Conservation (phyloP, 2,329 filamentous ascomycete genomes). For the Penicillium sp. region DNA sequence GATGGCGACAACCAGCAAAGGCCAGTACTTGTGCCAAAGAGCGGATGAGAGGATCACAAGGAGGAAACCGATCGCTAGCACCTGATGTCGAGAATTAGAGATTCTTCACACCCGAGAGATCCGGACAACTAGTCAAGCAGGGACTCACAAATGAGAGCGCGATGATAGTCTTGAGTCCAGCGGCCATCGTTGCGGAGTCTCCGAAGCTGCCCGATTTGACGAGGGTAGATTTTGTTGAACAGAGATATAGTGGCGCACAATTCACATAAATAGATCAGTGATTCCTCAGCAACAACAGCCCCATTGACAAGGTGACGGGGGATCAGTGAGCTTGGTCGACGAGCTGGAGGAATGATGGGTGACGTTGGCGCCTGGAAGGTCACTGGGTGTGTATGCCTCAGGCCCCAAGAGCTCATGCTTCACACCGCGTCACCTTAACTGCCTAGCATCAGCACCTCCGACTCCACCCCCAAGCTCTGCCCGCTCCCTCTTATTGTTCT, state of each 20-base stretch:
- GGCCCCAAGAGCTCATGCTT: conserved; percentile 24
- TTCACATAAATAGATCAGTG: conserved; percentile 3
- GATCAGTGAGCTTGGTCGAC: conserved; percentile 4
- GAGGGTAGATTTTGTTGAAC: conserved; percentile 2
- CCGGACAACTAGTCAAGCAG: background rate
- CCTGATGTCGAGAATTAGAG: conserved; percentile 38
- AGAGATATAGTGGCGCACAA: background rate
- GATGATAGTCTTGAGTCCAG: conserved; percentile 98
- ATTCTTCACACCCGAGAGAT: background rate
- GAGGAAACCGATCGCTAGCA: conserved; percentile 96
- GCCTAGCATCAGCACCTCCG: conserved; percentile 25
- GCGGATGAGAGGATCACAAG: conserved; percentile 97
- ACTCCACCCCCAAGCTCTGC: conserved; percentile 14
- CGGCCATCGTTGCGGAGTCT: conserved; percentile 50
- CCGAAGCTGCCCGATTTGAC: conserved; percentile 18
- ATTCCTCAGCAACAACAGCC: conserved; percentile 8
- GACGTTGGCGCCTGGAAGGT: conserved; percentile 28
- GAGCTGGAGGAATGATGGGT: conserved; percentile 19
- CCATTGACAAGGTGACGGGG: conserved; percentile 15
- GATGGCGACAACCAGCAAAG: conserved; percentile 89
- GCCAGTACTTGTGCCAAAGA: conserved; percentile 89
- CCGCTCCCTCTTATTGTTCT: conserved; percentile 12
- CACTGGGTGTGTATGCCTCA: conserved; percentile 22
- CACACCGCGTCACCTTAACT: conserved; percentile 33
- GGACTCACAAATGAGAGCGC: conserved; percentile 82